Conservation (phyloP, 2,329 filamentous ascomycete genomes). For the Nemania diffusa region DNA sequence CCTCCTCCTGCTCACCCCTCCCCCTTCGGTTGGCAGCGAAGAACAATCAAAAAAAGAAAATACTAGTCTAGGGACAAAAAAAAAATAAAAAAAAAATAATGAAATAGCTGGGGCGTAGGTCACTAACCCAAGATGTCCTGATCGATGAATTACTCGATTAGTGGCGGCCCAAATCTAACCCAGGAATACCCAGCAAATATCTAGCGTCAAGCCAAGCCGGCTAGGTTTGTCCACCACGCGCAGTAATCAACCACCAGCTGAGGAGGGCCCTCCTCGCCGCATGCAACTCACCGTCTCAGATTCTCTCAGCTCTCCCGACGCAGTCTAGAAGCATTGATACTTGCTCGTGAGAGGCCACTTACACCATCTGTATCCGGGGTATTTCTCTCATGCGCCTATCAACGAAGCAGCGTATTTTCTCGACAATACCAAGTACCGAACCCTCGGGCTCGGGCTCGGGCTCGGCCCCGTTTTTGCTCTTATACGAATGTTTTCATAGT, state of each 20-base stretch:
- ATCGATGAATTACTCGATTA: constrained; percentile 40
- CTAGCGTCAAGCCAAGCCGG: constrained; percentile 41
- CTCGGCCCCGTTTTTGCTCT: background rate
- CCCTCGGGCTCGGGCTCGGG: background rate
- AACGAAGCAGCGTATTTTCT: constrained; percentile 2
- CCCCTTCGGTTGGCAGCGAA: constrained; percentile 12
- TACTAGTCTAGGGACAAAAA: background rate
- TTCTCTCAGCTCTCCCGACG: constrained; percentile 7
- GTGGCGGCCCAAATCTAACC: constrained; percentile 30
- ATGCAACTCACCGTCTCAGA: constrained; percentile 41
- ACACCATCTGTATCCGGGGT: background rate
- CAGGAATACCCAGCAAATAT: constrained; percentile 42
- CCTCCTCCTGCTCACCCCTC: background rate
- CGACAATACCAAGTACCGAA: background rate
- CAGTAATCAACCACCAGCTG: constrained; percentile 43
- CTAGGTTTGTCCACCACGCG: constrained; percentile 39
- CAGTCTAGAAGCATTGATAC: background rate
- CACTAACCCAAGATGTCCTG: constrained; percentile 19
- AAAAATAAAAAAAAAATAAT: constrained; percentile 6
- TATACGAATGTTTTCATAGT: background rate
- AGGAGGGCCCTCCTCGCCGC: constrained; percentile 41
- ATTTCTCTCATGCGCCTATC: background rate
- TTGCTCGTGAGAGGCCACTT: background rate
- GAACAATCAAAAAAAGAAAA: background rate
- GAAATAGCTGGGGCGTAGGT: no score